Base-by-base conservation (phyloP, 192 early-diverging fungal species). In the Coemansia sp. region DNA sequence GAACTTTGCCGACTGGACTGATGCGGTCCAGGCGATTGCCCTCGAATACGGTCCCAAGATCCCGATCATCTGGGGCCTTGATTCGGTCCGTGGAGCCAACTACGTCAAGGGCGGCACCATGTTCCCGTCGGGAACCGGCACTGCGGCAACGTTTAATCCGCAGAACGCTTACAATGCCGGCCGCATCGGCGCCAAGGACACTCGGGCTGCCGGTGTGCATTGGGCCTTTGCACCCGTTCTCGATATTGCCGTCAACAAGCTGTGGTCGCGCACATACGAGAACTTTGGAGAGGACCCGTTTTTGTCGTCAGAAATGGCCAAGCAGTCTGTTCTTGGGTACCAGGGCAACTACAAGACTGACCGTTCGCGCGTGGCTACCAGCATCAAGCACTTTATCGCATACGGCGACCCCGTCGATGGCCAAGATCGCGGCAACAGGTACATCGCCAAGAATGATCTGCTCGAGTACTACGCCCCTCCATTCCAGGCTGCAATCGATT, bases 291-390 rank as follows among this genome's bases (percentile, higher is more conserved):
- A 86, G 40, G 88, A 89, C 62, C 86, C 88, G 8, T 45, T 66
- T 45, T 67, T 89, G 15, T 66, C 65, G 9, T 63, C 81, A 0
- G 35, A 46, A 23, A 87, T 89, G 86, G 85, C 83, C 2, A 52
- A 65, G 17, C 71, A 78, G 32, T 25, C 81, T 13, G 84, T 89
- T 25, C 69, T 71, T 56, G 88, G 88, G 3, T 66, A 81, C 13
- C 88, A 89, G 70, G 88, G 88, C 23, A 82, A 87, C 62, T 89
- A 89, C 67, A 85, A 87, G 59, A 67, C 60, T 13, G 86, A 89
- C 41, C 69, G 86, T 5, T 69, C 68, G 19, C 76, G 85, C n/a
- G 85, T 87, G 5, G 88, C 86, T 2, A 80, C 84, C 5, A 87
- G 86, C 63, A 82, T 86, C 70, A 83, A 83, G 14, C 17, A 23